Conservation (phyloP, 2,329 filamentous ascomycete genomes). For the Fusarium redolens region DNA sequence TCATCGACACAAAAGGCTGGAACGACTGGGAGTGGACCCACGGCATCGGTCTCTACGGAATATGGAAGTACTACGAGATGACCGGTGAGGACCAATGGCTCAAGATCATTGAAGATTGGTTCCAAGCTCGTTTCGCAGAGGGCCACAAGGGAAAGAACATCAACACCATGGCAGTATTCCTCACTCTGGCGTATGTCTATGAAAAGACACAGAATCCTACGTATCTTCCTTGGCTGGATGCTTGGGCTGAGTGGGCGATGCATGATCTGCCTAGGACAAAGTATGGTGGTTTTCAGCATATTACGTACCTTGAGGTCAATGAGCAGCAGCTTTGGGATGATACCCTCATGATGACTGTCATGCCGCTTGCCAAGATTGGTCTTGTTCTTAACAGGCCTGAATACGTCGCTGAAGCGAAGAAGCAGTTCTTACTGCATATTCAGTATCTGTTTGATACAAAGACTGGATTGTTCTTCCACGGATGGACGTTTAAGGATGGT, state of each 20-base stretch:
- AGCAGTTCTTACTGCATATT: slow-evolving; percentile 81
- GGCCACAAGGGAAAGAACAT: slow-evolving; percentile 86
- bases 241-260: slow-evolving; percentile 87
- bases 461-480: slow-evolving; percentile 82
- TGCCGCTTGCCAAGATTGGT: slow-evolving; percentile 84
- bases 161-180: slow-evolving; percentile 84
- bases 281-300: slow-evolving; percentile 79
- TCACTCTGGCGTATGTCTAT: slow-evolving; percentile 82
- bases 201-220: slow-evolving; percentile 76
- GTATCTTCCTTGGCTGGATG: slow-evolving; percentile 81
- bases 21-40: slow-evolving; percentile 87
- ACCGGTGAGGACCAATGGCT: slow-evolving; percentile 72
- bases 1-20: slow-evolving; percentile 89
- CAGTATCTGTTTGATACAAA: slow-evolving; percentile 81
- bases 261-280: slow-evolving; percentile 78
- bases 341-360: slow-evolving; percentile 88
- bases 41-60: slow-evolving; percentile 81
- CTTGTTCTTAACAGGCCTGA: slow-evolving; percentile 74
- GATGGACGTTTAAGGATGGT: slow-evolving; percentile 79
- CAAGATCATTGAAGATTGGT: slow-evolving; percentile 79
- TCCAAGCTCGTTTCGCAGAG: slow-evolving; percentile 72
- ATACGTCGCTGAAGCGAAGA: slow-evolving; percentile 82
- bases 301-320: slow-evolving; percentile 78
- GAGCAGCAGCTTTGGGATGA: slow-evolving; percentile 85
- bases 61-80: slow-evolving; percentile 84